phyloP scores from a whole-genome alignment of 2,329 filamentous ascomycete genomes.

The Fusarium ambrosium region DNA sequence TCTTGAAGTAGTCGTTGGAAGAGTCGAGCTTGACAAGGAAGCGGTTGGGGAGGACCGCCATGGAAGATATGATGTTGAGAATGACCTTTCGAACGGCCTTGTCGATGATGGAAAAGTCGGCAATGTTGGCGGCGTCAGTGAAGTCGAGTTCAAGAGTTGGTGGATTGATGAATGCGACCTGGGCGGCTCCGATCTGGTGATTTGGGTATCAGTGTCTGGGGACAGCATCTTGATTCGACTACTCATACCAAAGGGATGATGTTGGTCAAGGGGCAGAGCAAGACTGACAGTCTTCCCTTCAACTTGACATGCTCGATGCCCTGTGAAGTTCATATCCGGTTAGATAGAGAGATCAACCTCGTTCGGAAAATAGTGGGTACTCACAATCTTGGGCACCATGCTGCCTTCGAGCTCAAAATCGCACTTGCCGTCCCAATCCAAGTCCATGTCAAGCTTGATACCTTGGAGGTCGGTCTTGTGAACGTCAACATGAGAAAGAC shows the following conservation, averaged over 20 bases:
- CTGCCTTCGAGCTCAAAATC: constrained; percentile 45
- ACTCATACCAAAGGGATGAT: constrained; percentile 41
- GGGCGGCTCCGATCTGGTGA: constrained; percentile 43
- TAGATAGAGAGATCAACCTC: background rate
- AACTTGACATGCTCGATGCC: constrained; percentile 45
- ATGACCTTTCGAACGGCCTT: constrained; percentile 44
- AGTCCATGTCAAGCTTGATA: constrained; percentile 47
- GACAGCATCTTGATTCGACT: background rate
- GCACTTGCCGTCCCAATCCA: constrained; percentile 41
- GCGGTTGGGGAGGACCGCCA: constrained; percentile 46
- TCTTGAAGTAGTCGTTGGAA: constrained; percentile 48
- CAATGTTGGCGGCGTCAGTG: constrained; percentile 45
- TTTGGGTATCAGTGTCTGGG: background rate
- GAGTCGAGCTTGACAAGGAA: constrained; percentile 45
- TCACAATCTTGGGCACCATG: constrained; percentile 46
- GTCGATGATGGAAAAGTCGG: constrained; percentile 43
- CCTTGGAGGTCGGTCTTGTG: constrained; percentile 41
- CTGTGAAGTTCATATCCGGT: constrained; percentile 11
- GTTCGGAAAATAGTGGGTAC: background rate
- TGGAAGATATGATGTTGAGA: constrained; percentile 41
- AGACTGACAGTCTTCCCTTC: constrained; percentile 38
- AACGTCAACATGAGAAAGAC: constrained; percentile 43
- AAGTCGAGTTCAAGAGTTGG: constrained; percentile 44
- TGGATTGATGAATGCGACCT: constrained; percentile 45
- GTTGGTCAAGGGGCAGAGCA: constrained; percentile 43